Evolutionary conservation across 202 grass and related monocot species (phyloP), one percentile per base, ranked within the genome.

Genomic region (Zoysia matrella): DNA sequence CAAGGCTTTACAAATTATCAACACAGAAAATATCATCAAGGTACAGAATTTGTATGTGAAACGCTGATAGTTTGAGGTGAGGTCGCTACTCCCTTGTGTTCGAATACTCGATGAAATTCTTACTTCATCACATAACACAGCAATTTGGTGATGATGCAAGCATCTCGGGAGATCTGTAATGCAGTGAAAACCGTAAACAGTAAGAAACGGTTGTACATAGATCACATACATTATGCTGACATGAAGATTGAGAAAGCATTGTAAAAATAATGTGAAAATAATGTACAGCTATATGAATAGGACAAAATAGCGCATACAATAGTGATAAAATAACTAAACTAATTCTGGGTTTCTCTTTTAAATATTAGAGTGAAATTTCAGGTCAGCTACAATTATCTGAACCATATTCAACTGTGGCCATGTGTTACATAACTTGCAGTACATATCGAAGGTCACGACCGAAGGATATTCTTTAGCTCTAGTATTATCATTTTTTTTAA

Each of bases 101-200:
- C 67, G 60, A 47, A 82, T 58, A n/a, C n/a, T n/a, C n/a, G n/a
- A n/a, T n/a, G n/a, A n/a, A n/a, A n/a, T n/a, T n/a, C n/a, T n/a
- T n/a, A 70, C 10, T 22, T 67, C 52, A 50, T 98, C 88, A 95
- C 95, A 93, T 95, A 54, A 95, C 12, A 44, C 76, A 82, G 69
- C 95, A 98, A 77, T 91, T 90, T 74, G 88, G 79, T 78, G 83
- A 47, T 74, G 85, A 84, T 69, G 78, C 88, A 69, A 95, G 80
- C 92, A 91, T 92, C 77, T 93, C 90, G 0, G 87, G 87, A 58
- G 92, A 98, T 64, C 95, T 98, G 89, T 7, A 82, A 88, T n/a
- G n/a, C n/a, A n/a, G n/a, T 11, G 44, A 7, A 81, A 42, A 54
- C 22, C 5, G 12, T 55, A 47, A 60, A 60, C 52, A 57, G 36